Evolutionary conservation across 371 early-diverging fungal genomes (phyloP), one percentile per base, ranked within the genome.

Genomic region (Mucor racemosus): DNA sequence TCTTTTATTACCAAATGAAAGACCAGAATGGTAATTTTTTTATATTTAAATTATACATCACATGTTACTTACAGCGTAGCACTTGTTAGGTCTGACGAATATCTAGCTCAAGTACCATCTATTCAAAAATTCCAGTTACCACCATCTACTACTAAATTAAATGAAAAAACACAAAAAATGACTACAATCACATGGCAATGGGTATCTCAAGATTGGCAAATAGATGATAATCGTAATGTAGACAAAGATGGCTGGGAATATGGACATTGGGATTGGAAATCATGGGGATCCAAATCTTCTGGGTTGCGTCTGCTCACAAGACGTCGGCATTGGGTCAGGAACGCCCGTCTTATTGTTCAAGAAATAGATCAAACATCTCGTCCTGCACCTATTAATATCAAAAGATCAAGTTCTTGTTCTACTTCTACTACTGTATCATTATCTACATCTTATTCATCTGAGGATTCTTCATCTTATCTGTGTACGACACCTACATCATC

Each of bases 211-310:
- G 64, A 64, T 7, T 73, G 74, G 74, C 61, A 67, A 44, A 65
- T 68, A 17, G 66, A 72, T n/a, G 41, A 55, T 10, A 55, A 65
- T 39, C 48, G 42, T 7, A 59, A 65, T 60, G 62, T 62, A 36
- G 70, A 66, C 38, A 56, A 66, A 53, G 54, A 66, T n/a, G 70
- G 70, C 0, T 73, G 70, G 70, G 74, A 73, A 44, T 73, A 73
- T 54, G 74, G 74, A 33, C 53, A 50, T 7, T 70, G 58, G 40
- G 67, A 67, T 34, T 73, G 74, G 74, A 50, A 63, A 48, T 10
- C 31, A 7, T 66, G 66, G 67, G 40, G 64, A 7, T 31, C 63
- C 7, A 39, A 42, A 38, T 58, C 67, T 17, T 35, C 59, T 56
- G 64, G 67, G 11, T 26, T 67, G 44, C 53, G 46, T n/a, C 53